Conservation (phyloP, 768 basidiomycete species). For the Pleurotus cornucopiae region DNA sequence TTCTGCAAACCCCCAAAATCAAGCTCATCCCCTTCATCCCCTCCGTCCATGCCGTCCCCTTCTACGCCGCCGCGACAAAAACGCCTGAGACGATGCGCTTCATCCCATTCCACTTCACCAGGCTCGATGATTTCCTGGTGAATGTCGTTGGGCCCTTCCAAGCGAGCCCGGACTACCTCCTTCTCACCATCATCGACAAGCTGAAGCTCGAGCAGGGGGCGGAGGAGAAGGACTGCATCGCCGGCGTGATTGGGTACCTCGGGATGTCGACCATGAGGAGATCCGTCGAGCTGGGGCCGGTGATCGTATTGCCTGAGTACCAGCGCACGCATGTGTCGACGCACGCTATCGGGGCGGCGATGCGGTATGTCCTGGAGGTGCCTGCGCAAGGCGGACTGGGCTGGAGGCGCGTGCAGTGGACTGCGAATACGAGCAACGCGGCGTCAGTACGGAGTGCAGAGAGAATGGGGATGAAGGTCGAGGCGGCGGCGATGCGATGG, state of each 20-base stretch:
- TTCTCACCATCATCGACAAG: conserved; percentile 49
- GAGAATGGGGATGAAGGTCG: conserved; percentile 41
- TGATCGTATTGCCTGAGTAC: conserved; percentile 35
- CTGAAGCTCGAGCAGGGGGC: conserved; percentile 22
- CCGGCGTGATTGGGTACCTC: conserved; percentile 43
- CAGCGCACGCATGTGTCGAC: conserved; percentile 40
- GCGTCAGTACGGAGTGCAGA: conserved; percentile 35
- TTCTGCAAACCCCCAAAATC: conserved; percentile 35
- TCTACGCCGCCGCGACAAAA: conserved; percentile 15
- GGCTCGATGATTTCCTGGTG: conserved; percentile 23
- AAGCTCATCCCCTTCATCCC: conserved; percentile 41
- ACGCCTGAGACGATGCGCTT: conserved; percentile 31
- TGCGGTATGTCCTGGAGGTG: conserved; percentile 23
- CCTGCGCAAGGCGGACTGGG: conserved; percentile 30
- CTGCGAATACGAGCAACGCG: conserved; percentile 31
- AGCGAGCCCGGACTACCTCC: conserved; percentile 18
- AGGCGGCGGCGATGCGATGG: conserved; percentile 36
- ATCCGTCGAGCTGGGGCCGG: conserved; percentile 30
- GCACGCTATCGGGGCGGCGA: conserved; percentile 25
- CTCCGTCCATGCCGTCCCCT: conserved; percentile 23
- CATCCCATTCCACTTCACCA: conserved; percentile 33
- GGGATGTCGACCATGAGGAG: neutral
- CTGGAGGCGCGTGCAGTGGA: conserved; percentile 46
- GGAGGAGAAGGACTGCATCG: conserved; percentile 27
- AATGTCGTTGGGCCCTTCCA: conserved; percentile 19